Evolutionary conservation across 2,329 filamentous ascomycete genomes (phyloP), one percentile per base, ranked within the genome.

Genomic region (Macroventuria anomochaeta): DNA sequence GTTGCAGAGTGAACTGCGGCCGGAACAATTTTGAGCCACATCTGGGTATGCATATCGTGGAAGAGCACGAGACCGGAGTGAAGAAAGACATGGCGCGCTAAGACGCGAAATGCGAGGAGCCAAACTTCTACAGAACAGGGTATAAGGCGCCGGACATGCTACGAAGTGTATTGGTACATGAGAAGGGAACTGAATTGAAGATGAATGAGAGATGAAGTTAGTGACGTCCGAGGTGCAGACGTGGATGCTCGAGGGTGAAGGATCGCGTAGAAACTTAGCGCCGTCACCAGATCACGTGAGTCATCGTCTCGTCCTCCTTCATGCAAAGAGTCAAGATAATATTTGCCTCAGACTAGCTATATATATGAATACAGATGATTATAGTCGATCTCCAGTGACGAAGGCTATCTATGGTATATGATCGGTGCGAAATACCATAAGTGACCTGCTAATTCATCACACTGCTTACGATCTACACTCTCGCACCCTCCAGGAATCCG

Each of bases 31-130:
- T 31, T 32, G 18, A 28, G 12, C 39, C 39, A n/a, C 21, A 39
- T 36, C 39, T 26, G n/a, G 29, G 7, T 11, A 37, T 46, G 18
- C 23, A 41, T 49, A 44, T 43, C 18, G 44, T 29, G 31, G 11
- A 25, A 5, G 28, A 26, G 13, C 25, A 17, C 15, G 32, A 42
- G 11, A 21, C 17, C n/a, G 23, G 20, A 2, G 13, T 8, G 15
- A 49, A 5, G 21, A 40, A 54, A 44, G 34, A 40, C 51, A 54
- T 54, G 15, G 15, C 15, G 20, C 26, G 10, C 18, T 25, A 17
- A 17, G 7, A n/a, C 7, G 25, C 6, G 23, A 38, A 25, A 10
- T 15, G 31, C 15, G 8, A 26, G n/a, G 15, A 38, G 25, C 4
- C 20, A 20, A 13, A 23, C 5, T 28, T 20, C 34, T n/a, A 32